Conservation (phyloP, 768 basidiomycete species). For the Termitomyces sp. region DNA sequence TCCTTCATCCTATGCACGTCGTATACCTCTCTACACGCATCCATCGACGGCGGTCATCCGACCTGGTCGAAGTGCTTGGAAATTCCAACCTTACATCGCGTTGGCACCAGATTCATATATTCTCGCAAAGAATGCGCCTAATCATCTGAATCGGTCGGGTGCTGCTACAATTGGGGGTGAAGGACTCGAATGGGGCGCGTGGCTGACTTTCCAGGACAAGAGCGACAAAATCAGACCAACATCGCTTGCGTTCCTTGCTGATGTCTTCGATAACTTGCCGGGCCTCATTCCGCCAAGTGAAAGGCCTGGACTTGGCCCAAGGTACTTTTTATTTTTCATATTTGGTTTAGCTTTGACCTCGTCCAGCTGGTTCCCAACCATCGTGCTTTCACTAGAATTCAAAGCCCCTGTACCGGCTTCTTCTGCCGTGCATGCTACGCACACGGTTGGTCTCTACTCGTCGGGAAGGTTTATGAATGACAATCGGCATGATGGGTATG, state of each 20-base stretch:
- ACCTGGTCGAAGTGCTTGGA: conserved; percentile 24
- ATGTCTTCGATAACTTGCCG: conserved; percentile 44
- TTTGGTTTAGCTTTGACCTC: background rate
- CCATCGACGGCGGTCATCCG: conserved; percentile 33
- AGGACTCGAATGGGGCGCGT: conserved; percentile 54
- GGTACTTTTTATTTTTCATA: conserved; percentile 15
- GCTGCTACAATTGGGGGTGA: conserved; percentile 42
- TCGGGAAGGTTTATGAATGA: conserved; percentile 45
- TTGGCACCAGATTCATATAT: conserved; percentile 38
- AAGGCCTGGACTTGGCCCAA: conserved; percentile 27
- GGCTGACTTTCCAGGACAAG: conserved; percentile 41
- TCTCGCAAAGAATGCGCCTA: conserved; percentile 29
- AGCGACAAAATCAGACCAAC: conserved; percentile 41
- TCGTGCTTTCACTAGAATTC: conserved; percentile 58
- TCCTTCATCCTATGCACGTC: conserved; percentile 53
- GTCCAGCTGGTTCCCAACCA: conserved; percentile 45
- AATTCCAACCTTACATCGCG: conserved; percentile 26
- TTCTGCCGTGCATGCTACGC: conserved; percentile 31
- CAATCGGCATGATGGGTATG: conserved; percentile 51
- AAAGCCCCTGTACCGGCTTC: conserved; percentile 49
- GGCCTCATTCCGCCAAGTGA: conserved; percentile 41
- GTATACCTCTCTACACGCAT: conserved; percentile 50
- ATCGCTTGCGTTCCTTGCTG: conserved; percentile 51
- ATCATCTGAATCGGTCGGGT: conserved; percentile 31
- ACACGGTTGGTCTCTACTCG: conserved; percentile 55